phyloP scores from a whole-genome alignment of 176 grass and related monocot species.

The Typha latifolia region DNA sequence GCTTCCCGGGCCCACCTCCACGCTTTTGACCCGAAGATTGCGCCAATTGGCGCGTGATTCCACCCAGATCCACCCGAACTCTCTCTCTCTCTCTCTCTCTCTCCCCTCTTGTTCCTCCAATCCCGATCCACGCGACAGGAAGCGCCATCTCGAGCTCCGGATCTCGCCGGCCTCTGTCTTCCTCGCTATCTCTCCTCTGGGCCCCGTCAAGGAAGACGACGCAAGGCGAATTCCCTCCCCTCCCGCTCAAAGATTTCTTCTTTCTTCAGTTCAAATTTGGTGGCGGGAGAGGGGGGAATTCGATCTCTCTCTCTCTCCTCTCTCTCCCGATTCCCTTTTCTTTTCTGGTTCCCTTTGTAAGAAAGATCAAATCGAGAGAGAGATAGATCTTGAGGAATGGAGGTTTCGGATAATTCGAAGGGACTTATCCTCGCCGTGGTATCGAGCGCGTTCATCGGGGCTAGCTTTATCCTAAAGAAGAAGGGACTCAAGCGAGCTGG shows the following conservation, averaged over 20 bases:
- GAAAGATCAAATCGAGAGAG: background rate
- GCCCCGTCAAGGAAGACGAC: background rate
- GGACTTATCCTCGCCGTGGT: constrained; percentile 58
- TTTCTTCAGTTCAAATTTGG: constrained; percentile 19
- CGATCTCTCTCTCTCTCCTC: background rate
- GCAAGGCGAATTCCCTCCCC: background rate
- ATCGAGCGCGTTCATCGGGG: constrained; percentile 80
- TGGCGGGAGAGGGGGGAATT: constrained; percentile 11
- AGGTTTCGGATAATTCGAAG: constrained; percentile 66
- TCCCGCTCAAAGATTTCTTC: background rate
- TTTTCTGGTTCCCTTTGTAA: background rate
- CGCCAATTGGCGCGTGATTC: background rate
- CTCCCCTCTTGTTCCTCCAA: background rate
- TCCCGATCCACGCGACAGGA: too few species aligned
- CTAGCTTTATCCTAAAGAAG: constrained; percentile 98
- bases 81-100: background rate
- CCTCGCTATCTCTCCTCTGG: background rate
- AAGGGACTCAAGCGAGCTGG: constrained; percentile 72
- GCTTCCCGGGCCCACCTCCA: background rate
- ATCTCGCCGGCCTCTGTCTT: background rate
- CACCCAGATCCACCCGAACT: background rate
- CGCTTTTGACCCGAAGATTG: background rate
- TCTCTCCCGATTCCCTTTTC: background rate
- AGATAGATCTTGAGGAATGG: background rate
- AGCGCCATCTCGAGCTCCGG: too few species aligned